phyloP scores from a whole-genome alignment of 1,284 basidiomycete species.

The Testicularia cyperi region DNA sequence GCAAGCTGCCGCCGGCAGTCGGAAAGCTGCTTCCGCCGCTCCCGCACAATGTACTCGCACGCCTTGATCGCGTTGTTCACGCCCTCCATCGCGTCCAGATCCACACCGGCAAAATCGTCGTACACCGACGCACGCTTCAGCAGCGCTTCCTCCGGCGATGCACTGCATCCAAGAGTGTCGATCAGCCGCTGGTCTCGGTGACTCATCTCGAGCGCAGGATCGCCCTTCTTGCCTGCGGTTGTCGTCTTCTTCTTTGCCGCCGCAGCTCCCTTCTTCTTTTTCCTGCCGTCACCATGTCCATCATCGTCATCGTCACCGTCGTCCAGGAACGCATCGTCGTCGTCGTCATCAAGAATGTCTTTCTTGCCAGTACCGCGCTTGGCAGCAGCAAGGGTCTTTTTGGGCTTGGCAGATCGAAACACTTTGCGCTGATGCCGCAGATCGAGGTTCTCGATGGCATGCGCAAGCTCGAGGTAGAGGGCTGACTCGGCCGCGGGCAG shows the following conservation, averaged over 20 bases:
- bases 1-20: conserved; percentile 76
- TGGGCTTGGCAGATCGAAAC: conserved; percentile 25
- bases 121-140: conserved; percentile 39
- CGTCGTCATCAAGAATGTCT: conserved; percentile 15
- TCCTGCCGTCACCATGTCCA: background rate
- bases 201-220: conserved; percentile 29
- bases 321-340: conserved; percentile 10
- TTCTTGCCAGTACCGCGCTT: conserved; percentile 2
- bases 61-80: conserved; percentile 72
- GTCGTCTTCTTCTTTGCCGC: conserved; percentile 7
- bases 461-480: conserved; percentile 92
- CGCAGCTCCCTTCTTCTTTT: conserved; percentile 12
- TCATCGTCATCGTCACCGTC: conserved; percentile 2
- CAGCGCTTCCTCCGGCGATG: conserved; percentile 64
- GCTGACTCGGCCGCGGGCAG: conserved; percentile 91
- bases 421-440: conserved; percentile 65
- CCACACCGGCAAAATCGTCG: conserved; percentile 40
- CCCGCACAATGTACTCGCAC: conserved; percentile 83
- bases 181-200: conserved; percentile 86
- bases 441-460: conserved; percentile 83
- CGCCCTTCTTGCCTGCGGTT: conserved; percentile 23
- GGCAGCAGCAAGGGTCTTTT: conserved; percentile 7
- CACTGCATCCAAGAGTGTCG: conserved; percentile 83
- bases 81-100: conserved; percentile 28
- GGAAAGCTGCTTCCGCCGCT: conserved; percentile 75